These are phyloP conservation scores for Mollisia scopiformis DNA, from an alignment of 2,329 filamentous ascomycete genomes.

Conservation along the genomic window DNA sequence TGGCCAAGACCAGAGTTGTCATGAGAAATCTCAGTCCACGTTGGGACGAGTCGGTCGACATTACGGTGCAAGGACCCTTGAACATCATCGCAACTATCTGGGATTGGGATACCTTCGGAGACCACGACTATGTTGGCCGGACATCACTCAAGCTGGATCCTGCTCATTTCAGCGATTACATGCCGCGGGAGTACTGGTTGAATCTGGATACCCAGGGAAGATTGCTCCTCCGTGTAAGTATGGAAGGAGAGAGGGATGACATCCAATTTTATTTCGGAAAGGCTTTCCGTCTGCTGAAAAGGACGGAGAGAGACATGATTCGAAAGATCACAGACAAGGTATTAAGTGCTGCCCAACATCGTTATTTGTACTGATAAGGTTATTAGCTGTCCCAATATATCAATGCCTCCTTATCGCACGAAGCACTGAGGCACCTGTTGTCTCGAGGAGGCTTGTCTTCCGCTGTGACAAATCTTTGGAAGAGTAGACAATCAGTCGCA, in stretches of 20 bases:
- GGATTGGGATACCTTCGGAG: constrained; percentile 97
- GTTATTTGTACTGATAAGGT: background rate
- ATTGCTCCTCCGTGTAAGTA: constrained; percentile 87
- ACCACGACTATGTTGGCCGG: constrained; percentile 95
- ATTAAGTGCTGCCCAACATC: constrained; percentile 23
- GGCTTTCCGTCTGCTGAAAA: constrained; percentile 91
- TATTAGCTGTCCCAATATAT: constrained; percentile 86
- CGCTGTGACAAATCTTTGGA: constrained; percentile 71
- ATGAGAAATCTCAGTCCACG: constrained; percentile 89
- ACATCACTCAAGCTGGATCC: constrained; percentile 99
- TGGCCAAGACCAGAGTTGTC: constrained; percentile 92
- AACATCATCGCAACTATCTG: constrained; percentile 97
- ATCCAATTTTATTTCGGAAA: constrained; percentile 99
- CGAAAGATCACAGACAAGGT: constrained; percentile 98
- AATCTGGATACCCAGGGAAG: constrained; percentile 95
- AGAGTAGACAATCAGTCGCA: constrained; percentile 58
- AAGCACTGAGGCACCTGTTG: constrained; percentile 76
- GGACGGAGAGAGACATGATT: constrained; percentile 97
- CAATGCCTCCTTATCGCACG: constrained; percentile 81
- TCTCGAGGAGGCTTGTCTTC: constrained; percentile 72
- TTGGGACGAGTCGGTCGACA: constrained; percentile 97
- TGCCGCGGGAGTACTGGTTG: constrained; percentile 96
- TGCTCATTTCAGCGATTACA: constrained; percentile 93
- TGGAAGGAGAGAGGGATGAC: constrained; percentile 98
- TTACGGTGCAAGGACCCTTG: constrained; percentile 86